phyloP scores from a whole-genome alignment of 352 stramenopile species.

The Phytophthora rubi region DNA sequence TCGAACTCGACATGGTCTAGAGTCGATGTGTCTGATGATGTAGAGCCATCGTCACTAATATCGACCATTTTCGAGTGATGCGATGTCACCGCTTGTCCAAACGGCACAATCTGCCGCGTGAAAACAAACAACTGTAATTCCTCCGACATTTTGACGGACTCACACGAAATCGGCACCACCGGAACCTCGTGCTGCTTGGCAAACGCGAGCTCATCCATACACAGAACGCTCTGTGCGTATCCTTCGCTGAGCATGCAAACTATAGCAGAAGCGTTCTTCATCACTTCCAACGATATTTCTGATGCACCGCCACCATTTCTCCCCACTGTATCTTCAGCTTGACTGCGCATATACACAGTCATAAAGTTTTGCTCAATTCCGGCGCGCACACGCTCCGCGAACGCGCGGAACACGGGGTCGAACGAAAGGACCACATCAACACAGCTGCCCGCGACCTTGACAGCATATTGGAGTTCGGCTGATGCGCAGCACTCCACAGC shows the following conservation, averaged over 20 bases:
- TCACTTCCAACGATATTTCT: constrained; percentile 52
- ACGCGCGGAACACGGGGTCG: constrained; percentile 63
- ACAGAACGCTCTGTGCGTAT: constrained; percentile 69
- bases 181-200: constrained; percentile 74
- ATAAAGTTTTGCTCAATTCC: constrained; percentile 81
- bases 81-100: constrained; percentile 60
- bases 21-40: constrained; percentile 22
- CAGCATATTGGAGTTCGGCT: constrained; percentile 73
- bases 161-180: constrained; percentile 77
- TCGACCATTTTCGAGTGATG: constrained; percentile 42
- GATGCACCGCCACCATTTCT: constrained; percentile 32
- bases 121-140: constrained; percentile 82
- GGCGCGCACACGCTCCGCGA: constrained; percentile 64
- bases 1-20: constrained; percentile 48
- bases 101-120: constrained; percentile 83
- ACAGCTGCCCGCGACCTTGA: constrained; percentile 72
- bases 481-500: constrained; percentile 81
- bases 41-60: constrained; percentile 21
- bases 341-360: constrained; percentile 74
- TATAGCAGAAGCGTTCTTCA: constrained; percentile 70
- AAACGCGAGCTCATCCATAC: constrained; percentile 80
- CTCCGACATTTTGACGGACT: constrained; percentile 63
- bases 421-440: constrained; percentile 85
- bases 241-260: constrained; percentile 75
- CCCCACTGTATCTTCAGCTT: constrained; percentile 39